Evolutionary conservation across 2,329 filamentous ascomycete species (phyloP).

Genomic region (Trichoderma koningiopsis): DNA sequence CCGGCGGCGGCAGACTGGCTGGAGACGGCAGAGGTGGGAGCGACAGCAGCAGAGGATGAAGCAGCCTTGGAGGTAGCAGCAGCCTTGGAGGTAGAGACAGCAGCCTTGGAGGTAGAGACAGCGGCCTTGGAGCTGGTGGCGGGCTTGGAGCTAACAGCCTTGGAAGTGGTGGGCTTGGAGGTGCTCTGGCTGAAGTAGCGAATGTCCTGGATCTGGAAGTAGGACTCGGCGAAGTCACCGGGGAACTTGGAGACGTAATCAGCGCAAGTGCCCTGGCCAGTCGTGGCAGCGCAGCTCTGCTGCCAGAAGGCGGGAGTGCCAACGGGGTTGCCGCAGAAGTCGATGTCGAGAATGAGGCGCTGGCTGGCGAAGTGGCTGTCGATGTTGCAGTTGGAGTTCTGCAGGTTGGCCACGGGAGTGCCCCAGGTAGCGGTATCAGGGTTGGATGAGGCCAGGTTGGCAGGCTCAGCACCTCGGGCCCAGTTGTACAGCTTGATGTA

Average conservation of each 20-base stretch:
- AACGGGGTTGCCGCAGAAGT: slow-evolving; percentile 74
- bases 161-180: neutral
- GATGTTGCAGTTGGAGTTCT: slow-evolving; percentile 62
- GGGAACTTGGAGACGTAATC: slow-evolving; percentile 44
- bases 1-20: neutral
- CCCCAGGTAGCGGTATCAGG: slow-evolving; percentile 70
- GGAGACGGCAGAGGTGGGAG: slow-evolving; percentile 7
- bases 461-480: slow-evolving; percentile 37
- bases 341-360: slow-evolving; percentile 72
- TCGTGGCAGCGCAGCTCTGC: slow-evolving; percentile 32
- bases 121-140: neutral
- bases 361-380: slow-evolving; percentile 64
- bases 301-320: slow-evolving; percentile 40
- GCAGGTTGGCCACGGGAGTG: slow-evolving; percentile 62
- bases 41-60: neutral
- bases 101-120: neutral
- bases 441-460: slow-evolving; percentile 40
- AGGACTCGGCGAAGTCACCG: slow-evolving; percentile 40
- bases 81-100: neutral
- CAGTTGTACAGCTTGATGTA: slow-evolving; percentile 48
- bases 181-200: slow-evolving; percentile 36
- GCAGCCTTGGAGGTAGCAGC: neutral
- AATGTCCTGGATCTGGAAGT: slow-evolving; percentile 51
- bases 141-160: neutral
- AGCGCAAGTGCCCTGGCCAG: slow-evolving; percentile 37